A percentile compares a stretch with the other conserved stretches of the same genome.
Conservation (phyloP, 305 asterid genomes). For the Fraxinus sp. region DNA sequence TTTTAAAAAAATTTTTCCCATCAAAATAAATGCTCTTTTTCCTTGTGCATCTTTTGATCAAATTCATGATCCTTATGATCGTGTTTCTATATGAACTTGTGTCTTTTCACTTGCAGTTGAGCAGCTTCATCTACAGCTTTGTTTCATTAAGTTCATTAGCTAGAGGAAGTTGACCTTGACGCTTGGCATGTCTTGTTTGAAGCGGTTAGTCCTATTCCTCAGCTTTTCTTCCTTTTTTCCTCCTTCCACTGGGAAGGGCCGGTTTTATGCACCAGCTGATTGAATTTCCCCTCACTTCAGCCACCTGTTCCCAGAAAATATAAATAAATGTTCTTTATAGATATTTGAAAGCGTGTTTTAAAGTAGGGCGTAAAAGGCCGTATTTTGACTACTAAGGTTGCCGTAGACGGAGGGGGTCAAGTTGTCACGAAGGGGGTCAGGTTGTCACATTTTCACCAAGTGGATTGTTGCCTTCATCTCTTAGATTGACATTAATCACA, state of each 20-base stretch:
- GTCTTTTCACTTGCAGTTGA: conserved; percentile 53
- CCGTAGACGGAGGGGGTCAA: not conserved
- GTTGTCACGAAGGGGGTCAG: not conserved
- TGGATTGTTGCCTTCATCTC: not conserved
- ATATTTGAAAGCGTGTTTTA: not conserved
- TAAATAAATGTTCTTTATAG: not conserved
- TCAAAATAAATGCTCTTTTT: not conserved
- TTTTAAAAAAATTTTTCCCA: too few species aligned
- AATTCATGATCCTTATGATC: not conserved
- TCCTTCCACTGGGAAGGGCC: not conserved
- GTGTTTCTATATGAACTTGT: conserved; percentile 18
- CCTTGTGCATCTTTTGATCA: conserved; percentile 1
- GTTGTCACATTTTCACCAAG: too few species aligned
- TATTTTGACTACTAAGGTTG: not conserved
- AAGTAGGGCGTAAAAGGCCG: not conserved
- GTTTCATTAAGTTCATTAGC: conserved; percentile 50
- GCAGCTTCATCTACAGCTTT: conserved; percentile 59
- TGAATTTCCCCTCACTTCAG: not conserved
- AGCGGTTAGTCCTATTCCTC: conserved; percentile 47
- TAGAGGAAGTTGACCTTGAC: conserved; percentile 61
- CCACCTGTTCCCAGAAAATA: not conserved
- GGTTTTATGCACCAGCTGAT: not conserved
- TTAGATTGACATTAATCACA: not conserved
- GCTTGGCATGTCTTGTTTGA: conserved; percentile 78
- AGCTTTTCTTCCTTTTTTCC: conserved; percentile 15